Percentiles rank a stretch among this genome's conserved stretches.
phyloP scores from a whole-genome alignment of 495 filamentous ascomycete genomes.

The Evernia prunastri region DNA sequence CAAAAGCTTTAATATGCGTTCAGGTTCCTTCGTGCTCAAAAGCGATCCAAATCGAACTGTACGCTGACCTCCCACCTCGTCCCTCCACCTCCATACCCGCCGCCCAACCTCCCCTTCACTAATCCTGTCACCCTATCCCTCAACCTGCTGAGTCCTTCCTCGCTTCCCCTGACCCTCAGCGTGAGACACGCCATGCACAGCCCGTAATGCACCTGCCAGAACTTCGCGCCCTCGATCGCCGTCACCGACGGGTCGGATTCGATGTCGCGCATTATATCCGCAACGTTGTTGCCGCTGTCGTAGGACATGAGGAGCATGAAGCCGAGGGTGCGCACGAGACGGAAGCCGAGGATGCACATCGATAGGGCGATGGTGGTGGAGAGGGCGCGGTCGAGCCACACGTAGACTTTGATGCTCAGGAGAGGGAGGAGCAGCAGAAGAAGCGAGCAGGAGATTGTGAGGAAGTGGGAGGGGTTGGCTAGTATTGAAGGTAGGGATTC shows the following conservation, averaged over 20 bases:
- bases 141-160: conserved; percentile 59
- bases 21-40: conserved; percentile 3
- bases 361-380: conserved; percentile 69
- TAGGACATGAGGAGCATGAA: conserved; percentile 95
- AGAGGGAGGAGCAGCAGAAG: conserved; percentile 80
- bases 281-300: conserved; percentile 52
- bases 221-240: conserved; percentile 77
- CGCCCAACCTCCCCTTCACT: conserved; percentile 79
- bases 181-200: conserved; percentile 93
- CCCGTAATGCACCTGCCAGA: conserved; percentile 99
- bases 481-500: conserved; percentile 72
- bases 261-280: conserved; percentile 75
- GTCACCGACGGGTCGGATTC: conserved; percentile 68
- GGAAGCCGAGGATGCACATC: conserved; percentile 81
- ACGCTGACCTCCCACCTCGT: conserved; percentile 79
- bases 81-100: conserved; percentile 76
- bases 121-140: conserved; percentile 68
- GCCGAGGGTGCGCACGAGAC: conserved; percentile 76
- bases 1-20: conserved; percentile 1
- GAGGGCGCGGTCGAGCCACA: conserved; percentile 75
- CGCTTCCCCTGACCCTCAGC: conserved; percentile 59
- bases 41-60: conserved; percentile 35
- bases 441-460: conserved; percentile 77
- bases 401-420: conserved; percentile 64
- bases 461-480: conserved; percentile 87